Base-by-base conservation (phyloP, 805 yeast species). In the Saturnispora zaruensis region DNA sequence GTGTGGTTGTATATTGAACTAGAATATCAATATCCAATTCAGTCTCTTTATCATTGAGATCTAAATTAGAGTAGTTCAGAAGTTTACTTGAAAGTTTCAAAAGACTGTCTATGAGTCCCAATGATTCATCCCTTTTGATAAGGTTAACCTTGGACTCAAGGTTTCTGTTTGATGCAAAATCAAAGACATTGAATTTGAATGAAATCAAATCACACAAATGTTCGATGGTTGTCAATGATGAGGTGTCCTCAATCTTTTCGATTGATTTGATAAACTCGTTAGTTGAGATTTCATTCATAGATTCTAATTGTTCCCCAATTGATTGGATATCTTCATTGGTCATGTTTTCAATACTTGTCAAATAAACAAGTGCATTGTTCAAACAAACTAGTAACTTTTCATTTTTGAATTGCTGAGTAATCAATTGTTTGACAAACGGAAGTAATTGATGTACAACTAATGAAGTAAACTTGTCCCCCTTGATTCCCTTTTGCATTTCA, bases 301-400 rank as follows among this genome's bases (percentile, higher is more conserved):
- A 13, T 23, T 41, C 40, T 11, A 50, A 41, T 28, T 43, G 42
- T 38, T 38, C 42, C 9, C 42, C 42, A 38, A 52, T 8, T 49
- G 45, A 4, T 46, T 41, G 24, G 34, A 55, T 9, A 26, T 33
- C 34, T 18, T 24, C 13, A 13, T 57, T 54, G 3, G 58, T 51
- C 11, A 72, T 60, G 57, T 66, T 63, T 4, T 59, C 61, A 4
- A 51, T 46, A 8, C 58, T 51, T 26, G 54, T 51, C 51, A 57
- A 52, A 25, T 61, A 63, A 37, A 59, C 82, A 38, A 78, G 63
- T 48, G 84, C 62, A 59, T 90, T 90, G 66, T 87, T 88, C 62
- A 88, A 72, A 7, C 86, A 81, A 13, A 79, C 73, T 45, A 87
- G 66, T 6, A 80, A 72, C 55, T 84, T 79, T 25, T 77, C 70